These are phyloP conservation scores for Omphalotus olearius DNA, from an alignment of 1,284 basidiomycete species.

Conservation along the genomic window DNA sequence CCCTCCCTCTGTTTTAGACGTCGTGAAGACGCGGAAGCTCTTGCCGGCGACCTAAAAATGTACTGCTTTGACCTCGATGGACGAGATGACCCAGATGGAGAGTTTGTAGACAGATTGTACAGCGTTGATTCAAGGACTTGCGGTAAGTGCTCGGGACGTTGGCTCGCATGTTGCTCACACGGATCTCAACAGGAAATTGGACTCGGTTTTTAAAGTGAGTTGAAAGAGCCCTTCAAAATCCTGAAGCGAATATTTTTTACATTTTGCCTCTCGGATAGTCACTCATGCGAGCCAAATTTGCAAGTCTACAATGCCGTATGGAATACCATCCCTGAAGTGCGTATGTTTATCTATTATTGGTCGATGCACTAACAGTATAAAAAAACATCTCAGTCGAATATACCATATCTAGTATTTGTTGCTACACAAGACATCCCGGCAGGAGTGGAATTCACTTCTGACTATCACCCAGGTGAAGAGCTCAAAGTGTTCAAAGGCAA, in stretches of 20 bases:
- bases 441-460: slow-evolving; percentile 54
- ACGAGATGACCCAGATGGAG: slow-evolving; percentile 32
- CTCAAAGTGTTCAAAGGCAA: slow-evolving; percentile 12
- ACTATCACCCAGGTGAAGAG: slow-evolving; percentile 48
- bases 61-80: slow-evolving; percentile 62
- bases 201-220: slow-evolving; percentile 67
- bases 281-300: slow-evolving; percentile 62
- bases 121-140: slow-evolving; percentile 45
- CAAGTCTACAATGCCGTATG: slow-evolving; percentile 53
- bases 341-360: slow-evolving; percentile 14
- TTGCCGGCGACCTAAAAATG: slow-evolving; percentile 22
- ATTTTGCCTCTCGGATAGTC: slow-evolving; percentile 33
- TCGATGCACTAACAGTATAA: not conserved
- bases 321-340: slow-evolving; percentile 53
- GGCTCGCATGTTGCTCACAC: slow-evolving; percentile 6
- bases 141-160: slow-evolving; percentile 31
- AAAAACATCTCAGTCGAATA: slow-evolving; percentile 38
- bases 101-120: slow-evolving; percentile 29
- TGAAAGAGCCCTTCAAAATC: not conserved
- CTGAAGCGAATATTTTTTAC: not conserved
- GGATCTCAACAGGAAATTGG: slow-evolving; percentile 54
- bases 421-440: slow-evolving; percentile 43
- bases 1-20: no score
- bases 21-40: slow-evolving; percentile 33
- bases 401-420: slow-evolving; percentile 57